These are phyloP conservation scores for Fusarium piperis DNA, from an alignment of 2,329 filamentous ascomycete genomes.

Conservation along the genomic window DNA sequence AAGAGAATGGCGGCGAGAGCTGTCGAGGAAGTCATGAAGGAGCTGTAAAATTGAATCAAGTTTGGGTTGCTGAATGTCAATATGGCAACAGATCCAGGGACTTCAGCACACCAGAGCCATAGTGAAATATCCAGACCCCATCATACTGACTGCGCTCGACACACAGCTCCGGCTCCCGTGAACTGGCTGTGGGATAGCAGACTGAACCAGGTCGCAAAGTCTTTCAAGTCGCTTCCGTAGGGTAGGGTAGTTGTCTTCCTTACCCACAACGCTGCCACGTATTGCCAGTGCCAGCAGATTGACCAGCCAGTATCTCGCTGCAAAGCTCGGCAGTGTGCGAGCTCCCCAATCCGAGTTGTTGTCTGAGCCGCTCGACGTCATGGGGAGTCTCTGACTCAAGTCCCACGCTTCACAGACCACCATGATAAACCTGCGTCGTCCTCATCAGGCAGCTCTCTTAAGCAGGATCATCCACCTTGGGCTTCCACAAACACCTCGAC, in stretches of 20 bases:
- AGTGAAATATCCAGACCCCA: neutral
- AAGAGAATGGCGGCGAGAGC: conserved; percentile 69
- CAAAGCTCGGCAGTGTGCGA: neutral
- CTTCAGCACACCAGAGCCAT: neutral
- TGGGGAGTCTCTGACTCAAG: neutral
- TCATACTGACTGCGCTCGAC: neutral
- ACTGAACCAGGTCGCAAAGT: neutral
- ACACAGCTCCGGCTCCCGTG: neutral
- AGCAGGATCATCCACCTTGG: neutral
- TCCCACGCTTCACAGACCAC: neutral
- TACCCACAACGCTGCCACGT: neutral
- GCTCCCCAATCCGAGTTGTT: neutral
- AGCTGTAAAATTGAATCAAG: conserved; percentile 49
- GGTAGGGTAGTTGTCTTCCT: neutral
- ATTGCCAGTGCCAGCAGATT: neutral
- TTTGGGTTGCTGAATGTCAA: neutral
- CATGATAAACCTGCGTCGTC: neutral
- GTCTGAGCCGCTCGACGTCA: neutral
- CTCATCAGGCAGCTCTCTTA: neutral
- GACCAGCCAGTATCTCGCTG: neutral
- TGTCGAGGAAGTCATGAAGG: conserved; percentile 72
- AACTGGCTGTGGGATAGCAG: neutral
- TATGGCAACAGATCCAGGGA: neutral
- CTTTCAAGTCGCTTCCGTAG: neutral
- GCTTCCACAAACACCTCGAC: neutral